phyloP scores from a whole-genome alignment of 306 rosid genomes.

The Astragalus glycyphyllos region DNA sequence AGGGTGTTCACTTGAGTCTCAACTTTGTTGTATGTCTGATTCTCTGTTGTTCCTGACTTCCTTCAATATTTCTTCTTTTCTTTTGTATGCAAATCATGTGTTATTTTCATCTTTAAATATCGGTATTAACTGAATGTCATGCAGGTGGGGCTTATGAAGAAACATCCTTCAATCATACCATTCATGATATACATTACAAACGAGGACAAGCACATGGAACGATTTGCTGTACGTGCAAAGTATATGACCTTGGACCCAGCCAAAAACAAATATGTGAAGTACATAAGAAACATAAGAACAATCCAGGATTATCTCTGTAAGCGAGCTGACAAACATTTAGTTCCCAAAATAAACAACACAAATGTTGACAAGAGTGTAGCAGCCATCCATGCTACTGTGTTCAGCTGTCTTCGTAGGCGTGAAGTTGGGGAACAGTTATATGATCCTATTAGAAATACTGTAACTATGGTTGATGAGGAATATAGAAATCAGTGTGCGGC shows the following conservation, averaged over 20 bases:
- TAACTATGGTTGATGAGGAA: constrained; percentile 84
- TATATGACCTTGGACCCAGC: constrained; percentile 98
- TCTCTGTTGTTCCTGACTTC: constrained; percentile 2
- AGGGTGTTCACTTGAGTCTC: constrained; percentile 98
- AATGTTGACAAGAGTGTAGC: constrained; percentile 99
- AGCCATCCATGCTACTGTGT: constrained; percentile 95
- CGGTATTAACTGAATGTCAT: constrained; percentile 35
- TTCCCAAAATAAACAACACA: constrained; percentile 96
- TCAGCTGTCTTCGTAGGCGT: constrained; percentile 93
- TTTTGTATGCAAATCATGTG: neutral
- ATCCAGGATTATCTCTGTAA: constrained; percentile 96
- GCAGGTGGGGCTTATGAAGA: constrained; percentile 99
- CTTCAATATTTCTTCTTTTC: constrained; percentile 1
- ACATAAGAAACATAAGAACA: constrained; percentile 90
- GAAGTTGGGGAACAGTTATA: constrained; percentile 83
- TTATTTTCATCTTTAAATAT: constrained; percentile 3
- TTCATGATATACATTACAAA: constrained; percentile 92
- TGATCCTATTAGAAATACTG: constrained; percentile 78
- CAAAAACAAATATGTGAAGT: constrained; percentile 94
- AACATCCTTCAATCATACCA: constrained; percentile 93
- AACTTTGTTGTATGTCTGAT: constrained; percentile 78
- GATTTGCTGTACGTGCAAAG: constrained; percentile 98
- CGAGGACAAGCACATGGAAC: constrained; percentile 94
- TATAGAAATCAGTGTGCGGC: constrained; percentile 89
- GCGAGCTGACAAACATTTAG: constrained; percentile 97